These are phyloP conservation scores for Pyrenula massariospora DNA, from an alignment of 495 filamentous ascomycete species.

Conservation along the genomic window DNA sequence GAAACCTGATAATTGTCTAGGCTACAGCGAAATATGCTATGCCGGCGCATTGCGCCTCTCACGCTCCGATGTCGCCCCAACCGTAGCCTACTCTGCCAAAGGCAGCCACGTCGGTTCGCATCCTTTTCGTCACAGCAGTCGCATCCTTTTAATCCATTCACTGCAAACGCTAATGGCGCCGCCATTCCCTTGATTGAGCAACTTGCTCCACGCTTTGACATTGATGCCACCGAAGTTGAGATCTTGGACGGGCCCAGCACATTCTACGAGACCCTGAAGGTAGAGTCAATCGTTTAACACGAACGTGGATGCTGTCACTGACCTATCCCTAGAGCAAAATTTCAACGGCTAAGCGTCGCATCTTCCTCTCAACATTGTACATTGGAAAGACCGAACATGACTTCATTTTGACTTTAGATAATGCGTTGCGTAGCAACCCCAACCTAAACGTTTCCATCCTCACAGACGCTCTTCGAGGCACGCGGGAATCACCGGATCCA, in stretches of 20 bases:
- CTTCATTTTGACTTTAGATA: conserved; percentile 65
- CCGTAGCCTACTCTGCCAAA: not conserved
- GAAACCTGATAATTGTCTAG: not conserved
- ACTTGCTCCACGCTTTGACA: conserved; percentile 77
- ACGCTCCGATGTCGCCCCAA: conserved; percentile 3
- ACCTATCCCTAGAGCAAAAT: conserved; percentile 56
- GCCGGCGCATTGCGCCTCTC: conserved; percentile 9
- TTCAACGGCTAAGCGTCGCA: conserved; percentile 56
- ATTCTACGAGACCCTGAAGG: conserved; percentile 87
- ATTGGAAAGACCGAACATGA: conserved; percentile 92
- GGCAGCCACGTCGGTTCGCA: not conserved
- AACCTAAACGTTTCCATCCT: conserved; percentile 78
- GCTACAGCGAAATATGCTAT: conserved; percentile 13
- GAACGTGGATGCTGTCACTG: conserved; percentile 5
- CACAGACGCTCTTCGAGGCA: conserved; percentile 86
- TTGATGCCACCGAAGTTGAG: conserved; percentile 66
- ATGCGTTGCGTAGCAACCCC: conserved; percentile 68
- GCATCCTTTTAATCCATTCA: conserved; percentile 1
- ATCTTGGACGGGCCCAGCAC: conserved; percentile 68
- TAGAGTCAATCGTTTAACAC: conserved; percentile 18
- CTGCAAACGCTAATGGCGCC: conserved; percentile 25
- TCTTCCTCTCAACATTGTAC: conserved; percentile 91
- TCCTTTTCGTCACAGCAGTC: no score
- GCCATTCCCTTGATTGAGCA: conserved; percentile 58
- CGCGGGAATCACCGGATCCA: conserved; percentile 75